Evolutionary conservation across 352 stramenopile species (phyloP).

Genomic region (Globisporangium solare): DNA sequence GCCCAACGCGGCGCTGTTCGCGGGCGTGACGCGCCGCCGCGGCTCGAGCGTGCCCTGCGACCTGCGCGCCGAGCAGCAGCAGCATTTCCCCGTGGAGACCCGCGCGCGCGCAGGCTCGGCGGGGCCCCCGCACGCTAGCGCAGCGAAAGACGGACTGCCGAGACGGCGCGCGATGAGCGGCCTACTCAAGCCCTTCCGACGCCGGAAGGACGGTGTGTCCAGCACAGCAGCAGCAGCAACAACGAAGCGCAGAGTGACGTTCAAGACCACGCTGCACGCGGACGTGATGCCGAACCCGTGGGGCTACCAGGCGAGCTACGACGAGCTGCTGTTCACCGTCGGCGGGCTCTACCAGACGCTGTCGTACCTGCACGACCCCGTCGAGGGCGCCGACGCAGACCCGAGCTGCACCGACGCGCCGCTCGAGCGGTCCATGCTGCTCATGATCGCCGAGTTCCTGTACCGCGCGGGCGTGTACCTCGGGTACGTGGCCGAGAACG

Average conservation of each 20-base stretch:
- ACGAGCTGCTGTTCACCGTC: conserved; percentile 58
- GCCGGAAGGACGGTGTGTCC: conserved; percentile 4
- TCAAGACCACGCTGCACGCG: conserved; percentile 37
- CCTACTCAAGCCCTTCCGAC: conserved; percentile 10
- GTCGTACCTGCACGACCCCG: conserved; percentile 40
- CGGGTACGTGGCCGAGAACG: conserved; percentile 34
- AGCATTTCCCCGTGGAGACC: not conserved
- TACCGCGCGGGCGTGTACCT: conserved; percentile 67
- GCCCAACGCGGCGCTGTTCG: not conserved
- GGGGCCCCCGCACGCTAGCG: not conserved
- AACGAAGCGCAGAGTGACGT: conserved; percentile 34
- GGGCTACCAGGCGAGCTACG: conserved; percentile 35
- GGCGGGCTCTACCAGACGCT: conserved; percentile 52
- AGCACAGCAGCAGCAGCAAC: not conserved
- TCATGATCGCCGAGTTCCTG: conserved; percentile 81
- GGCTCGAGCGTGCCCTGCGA: conserved; percentile 13
- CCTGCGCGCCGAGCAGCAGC: not conserved
- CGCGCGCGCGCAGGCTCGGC: conserved; percentile 4
- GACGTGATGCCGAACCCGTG: conserved; percentile 28
- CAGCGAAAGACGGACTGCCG: no score
- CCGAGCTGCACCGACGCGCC: conserved; percentile 29
- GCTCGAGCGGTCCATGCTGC: conserved; percentile 55
- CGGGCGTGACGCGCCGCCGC: conserved; percentile 7
- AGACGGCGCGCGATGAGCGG: conserved; percentile 5
- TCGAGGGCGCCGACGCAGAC: conserved; percentile 22